Base-by-base conservation (phyloP, 1,284 basidiomycete species). In the Ceratobasidium sp. region DNA sequence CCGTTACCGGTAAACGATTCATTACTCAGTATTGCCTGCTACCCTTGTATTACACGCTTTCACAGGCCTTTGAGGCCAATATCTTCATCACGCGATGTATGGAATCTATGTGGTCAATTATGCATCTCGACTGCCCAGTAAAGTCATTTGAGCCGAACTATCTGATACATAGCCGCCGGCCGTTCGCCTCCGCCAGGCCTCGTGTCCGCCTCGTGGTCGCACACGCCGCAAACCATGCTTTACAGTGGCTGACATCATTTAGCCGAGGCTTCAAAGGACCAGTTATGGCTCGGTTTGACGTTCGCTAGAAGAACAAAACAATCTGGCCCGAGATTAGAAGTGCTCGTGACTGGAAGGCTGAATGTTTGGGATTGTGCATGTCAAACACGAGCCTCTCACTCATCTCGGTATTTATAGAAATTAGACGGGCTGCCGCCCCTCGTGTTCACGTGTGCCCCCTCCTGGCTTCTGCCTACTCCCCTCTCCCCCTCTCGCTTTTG, bases 1-100 rank as follows among this genome's bases (percentile, higher is more conserved):
- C 84, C 94, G 97, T 83, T 99, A 99, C 93, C 94, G 97, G 86
- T 98, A 90, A 93, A 82, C 82, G 75, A 47, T 67, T 86, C 81
- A 49, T 68, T 65, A 42, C n/a, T 45, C 28, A 23, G 61, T 45
- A 28, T 23, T 58, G 79, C 79, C 80, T 80, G 80, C 78, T 68
- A 37, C 47, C 66, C 79, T 73, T 81, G 69, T 74, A 74, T 74
- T 61, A 63, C 49, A 26, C 42, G 42, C 56, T 74, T 63, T 47
- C 63, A 20, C n/a, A 47, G 58, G 53, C 58, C 58, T 60, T 26
- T 71, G 53, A 10, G 58, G 39, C 69, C 28, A 47, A 35, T 74
- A 74, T 74, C 58, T 61, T 63, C 69, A 47, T 65, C 47, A 51
- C 63, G 69, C 69, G 42, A 74, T 42, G 3, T 74, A 74, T 74